Conservation (phyloP, 306 rosid genomes). For the Luffa aegyptiaca region DNA sequence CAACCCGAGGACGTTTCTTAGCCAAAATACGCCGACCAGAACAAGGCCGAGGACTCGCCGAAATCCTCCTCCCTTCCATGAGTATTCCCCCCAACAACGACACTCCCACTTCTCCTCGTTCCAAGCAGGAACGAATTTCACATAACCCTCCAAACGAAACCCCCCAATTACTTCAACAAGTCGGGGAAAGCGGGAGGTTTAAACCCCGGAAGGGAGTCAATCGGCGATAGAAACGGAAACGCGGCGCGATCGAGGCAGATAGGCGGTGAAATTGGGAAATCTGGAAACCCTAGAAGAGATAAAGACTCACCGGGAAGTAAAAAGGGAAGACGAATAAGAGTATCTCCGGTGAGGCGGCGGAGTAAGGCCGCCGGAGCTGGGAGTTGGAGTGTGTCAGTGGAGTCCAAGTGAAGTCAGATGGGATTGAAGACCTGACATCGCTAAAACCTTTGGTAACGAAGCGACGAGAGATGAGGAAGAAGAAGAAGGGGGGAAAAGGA, state of each 20-base stretch:
- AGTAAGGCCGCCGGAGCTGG: background rate
- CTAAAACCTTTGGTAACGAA: background rate
- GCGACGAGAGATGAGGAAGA: background rate
- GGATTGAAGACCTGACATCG: background rate
- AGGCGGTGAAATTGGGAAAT: background rate
- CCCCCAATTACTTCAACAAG: background rate
- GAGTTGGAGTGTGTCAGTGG: background rate
- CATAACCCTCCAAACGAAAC: background rate
- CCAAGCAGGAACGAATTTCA: background rate
- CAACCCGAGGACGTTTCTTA: slow-evolving; percentile 41
- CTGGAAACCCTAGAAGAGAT: background rate
- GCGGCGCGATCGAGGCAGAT: background rate
- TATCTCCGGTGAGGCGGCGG: background rate
- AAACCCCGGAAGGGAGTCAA: background rate
- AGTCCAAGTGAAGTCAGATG: slow-evolving; percentile 9
- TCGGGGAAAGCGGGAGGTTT: background rate
- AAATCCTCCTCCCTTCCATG: slow-evolving; percentile 72
- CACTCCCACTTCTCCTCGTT: background rate
- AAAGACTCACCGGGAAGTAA: background rate
- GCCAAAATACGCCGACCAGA: slow-evolving; percentile 58
- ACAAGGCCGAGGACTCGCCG: slow-evolving; percentile 55
- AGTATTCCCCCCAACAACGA: background rate
- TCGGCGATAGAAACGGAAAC: background rate
- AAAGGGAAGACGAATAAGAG: background rate
- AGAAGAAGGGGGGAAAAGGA: background rate